Conservation (phyloP, 2,329 filamentous ascomycete species). For the Cytospora piceicola region DNA sequence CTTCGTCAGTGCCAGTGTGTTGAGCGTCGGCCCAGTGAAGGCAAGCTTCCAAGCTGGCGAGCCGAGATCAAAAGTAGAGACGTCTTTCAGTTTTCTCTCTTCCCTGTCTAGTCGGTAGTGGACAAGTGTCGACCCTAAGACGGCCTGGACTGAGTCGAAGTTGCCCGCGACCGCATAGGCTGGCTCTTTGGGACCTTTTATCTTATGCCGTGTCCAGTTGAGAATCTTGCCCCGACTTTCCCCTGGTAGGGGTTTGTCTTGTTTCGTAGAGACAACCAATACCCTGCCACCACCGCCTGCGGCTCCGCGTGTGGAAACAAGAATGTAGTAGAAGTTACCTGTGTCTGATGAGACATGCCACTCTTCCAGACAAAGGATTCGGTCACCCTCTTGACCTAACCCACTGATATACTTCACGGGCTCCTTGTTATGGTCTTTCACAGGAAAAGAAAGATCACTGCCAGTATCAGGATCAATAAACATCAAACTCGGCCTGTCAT, state of each 20-base stretch:
- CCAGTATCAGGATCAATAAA: slow-evolving; percentile 63
- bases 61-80: slow-evolving; percentile 52
- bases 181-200: slow-evolving; percentile 47
- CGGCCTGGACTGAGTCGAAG: slow-evolving; percentile 17
- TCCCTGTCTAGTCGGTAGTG: slow-evolving; percentile 47
- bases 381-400: slow-evolving; percentile 60
- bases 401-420: slow-evolving; percentile 55
- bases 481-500: slow-evolving; percentile 52
- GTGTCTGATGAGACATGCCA: slow-evolving; percentile 64
- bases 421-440: slow-evolving; percentile 42
- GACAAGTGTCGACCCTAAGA: slow-evolving; percentile 42
- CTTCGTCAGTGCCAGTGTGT: slow-evolving; percentile 55
- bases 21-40: slow-evolving; percentile 50
- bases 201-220: slow-evolving; percentile 60
- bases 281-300: slow-evolving; percentile 50
- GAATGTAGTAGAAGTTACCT: slow-evolving; percentile 65
- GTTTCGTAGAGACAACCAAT: slow-evolving; percentile 57
- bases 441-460: slow-evolving; percentile 48
- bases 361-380: slow-evolving; percentile 63
- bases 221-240: slow-evolving; percentile 44
- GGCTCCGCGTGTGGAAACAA: slow-evolving; percentile 56
- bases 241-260: slow-evolving; percentile 34
- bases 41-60: slow-evolving; percentile 49
- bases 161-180: slow-evolving; percentile 54
- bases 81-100: slow-evolving; percentile 55